Conservation (phyloP, 306 rosid species). For the Heteromeles arbutifolia region DNA sequence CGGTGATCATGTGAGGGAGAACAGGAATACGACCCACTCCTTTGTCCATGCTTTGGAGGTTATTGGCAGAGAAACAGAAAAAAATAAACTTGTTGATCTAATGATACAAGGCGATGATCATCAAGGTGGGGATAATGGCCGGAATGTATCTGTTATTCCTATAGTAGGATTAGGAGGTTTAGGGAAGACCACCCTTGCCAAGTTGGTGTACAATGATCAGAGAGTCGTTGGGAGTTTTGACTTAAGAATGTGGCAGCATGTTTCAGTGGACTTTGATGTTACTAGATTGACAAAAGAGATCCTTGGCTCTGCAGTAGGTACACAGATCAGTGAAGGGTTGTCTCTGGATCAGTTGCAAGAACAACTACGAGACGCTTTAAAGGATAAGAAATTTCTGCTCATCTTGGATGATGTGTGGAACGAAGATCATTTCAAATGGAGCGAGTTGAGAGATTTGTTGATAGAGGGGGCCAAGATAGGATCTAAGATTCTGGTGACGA, state of each 20-base stretch:
- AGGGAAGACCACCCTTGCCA: slow-evolving; percentile 11
- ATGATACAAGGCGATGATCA: background rate
- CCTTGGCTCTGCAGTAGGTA: background rate
- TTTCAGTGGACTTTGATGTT: background rate
- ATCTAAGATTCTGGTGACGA: background rate
- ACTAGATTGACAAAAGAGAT: background rate
- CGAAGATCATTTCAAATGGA: background rate
- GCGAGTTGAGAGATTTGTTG: background rate
- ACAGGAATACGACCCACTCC: no score
- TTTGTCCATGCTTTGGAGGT: background rate
- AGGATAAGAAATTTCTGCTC: slow-evolving; percentile 17
- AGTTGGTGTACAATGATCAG: background rate
- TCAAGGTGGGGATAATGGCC: background rate
- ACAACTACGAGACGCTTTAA: background rate
- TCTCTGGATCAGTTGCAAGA: background rate
- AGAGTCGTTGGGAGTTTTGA: background rate
- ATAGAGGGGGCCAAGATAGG: background rate
- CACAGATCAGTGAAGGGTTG: background rate
- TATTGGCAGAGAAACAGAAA: slow-evolving; percentile 27
- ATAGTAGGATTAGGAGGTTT: slow-evolving; percentile 1
- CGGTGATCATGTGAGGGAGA: no score
- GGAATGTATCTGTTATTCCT: background rate
- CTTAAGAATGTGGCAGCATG: slow-evolving; percentile 7
- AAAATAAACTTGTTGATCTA: background rate
- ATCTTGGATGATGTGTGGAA: slow-evolving; percentile 23